These are phyloP conservation scores for Friedmanniomyces endolithicus DNA, from an alignment of 495 filamentous ascomycete species.

Conservation along the genomic window DNA sequence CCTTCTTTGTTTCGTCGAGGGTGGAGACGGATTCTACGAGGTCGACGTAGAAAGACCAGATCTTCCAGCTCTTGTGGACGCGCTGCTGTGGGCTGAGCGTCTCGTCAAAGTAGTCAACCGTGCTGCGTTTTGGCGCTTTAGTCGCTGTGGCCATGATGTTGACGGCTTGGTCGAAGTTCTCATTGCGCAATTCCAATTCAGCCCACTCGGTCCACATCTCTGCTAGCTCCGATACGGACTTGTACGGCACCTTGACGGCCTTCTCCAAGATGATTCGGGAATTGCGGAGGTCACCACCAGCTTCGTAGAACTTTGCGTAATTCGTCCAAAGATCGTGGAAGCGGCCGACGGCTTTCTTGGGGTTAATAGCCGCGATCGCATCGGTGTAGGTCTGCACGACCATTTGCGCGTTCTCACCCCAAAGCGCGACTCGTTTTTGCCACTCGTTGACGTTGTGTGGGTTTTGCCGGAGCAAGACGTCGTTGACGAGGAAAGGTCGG, in stretches of 20 bases:
- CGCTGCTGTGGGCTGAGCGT: conserved; percentile 85
- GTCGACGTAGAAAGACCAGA: conserved; percentile 99
- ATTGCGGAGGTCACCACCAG: conserved; percentile 69
- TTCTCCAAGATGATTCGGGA: conserved; percentile 93
- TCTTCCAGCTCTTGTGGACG: conserved; percentile 98
- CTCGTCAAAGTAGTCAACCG: conserved; percentile 97
- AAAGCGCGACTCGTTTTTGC: conserved; percentile 89
- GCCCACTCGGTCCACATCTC: conserved; percentile 99
- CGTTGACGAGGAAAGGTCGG: conserved; percentile 90
- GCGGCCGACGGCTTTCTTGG: conserved; percentile 86
- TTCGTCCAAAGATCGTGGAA: conserved; percentile 95
- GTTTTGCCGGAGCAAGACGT: conserved; percentile 89
- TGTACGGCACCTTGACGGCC: conserved; percentile 93
- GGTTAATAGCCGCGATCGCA: conserved; percentile 82
- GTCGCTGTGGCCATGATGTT: conserved; percentile 95
- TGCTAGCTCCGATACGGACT: conserved; percentile 84
- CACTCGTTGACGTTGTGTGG: conserved; percentile 94
- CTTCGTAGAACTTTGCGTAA: conserved; percentile 96
- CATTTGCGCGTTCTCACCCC: conserved; percentile 86
- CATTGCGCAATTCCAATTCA: conserved; percentile 88
- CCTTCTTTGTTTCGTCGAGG: conserved; percentile 80
- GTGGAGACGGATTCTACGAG: conserved; percentile 88
- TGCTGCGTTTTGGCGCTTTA: conserved; percentile 86
- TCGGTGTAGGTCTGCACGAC: conserved; percentile 91
- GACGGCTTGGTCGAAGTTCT: conserved; percentile 91